These are phyloP conservation scores for Coleophoma eucalyptorum DNA, from an alignment of 2,329 filamentous ascomycete species.

Conservation along the genomic window DNA sequence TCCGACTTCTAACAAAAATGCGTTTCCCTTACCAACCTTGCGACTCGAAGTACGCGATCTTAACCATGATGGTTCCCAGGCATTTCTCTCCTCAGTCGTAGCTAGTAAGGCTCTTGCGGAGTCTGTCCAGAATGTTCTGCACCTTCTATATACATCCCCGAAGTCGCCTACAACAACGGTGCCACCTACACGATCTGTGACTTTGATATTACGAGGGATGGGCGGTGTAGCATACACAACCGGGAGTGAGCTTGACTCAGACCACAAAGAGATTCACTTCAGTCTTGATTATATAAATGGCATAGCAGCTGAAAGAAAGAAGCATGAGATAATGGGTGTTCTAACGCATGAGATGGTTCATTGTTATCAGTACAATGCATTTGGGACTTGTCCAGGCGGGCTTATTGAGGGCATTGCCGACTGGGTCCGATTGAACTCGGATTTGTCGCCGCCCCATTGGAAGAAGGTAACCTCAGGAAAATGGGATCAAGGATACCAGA, in stretches of 20 bases:
- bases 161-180: slow-evolving; percentile 31
- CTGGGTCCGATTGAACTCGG: slow-evolving; percentile 77
- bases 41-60: slow-evolving; percentile 58
- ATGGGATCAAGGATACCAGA: slow-evolving; percentile 91
- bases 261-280: slow-evolving; percentile 93
- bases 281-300: slow-evolving; percentile 68
- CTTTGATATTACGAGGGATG: slow-evolving; percentile 75
- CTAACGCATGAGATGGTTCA: slow-evolving; percentile 92
- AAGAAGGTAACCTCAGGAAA: slow-evolving; percentile 46
- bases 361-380: slow-evolving; percentile 80
- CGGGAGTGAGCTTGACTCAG: slow-evolving; percentile 70
- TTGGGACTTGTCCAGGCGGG: slow-evolving; percentile 62
- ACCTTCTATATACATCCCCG: slow-evolving; percentile 63
- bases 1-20: slow-evolving; percentile 2
- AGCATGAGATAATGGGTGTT: slow-evolving; percentile 73
- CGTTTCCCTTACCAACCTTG: slow-evolving; percentile 48
- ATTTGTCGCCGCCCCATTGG: slow-evolving; percentile 81
- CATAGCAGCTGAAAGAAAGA: slow-evolving; percentile 37
- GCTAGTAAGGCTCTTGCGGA: slow-evolving; percentile 56
- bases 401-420: slow-evolving; percentile 90
- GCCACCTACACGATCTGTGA: slow-evolving; percentile 77
- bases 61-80: slow-evolving; percentile 52
- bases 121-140: slow-evolving; percentile 65
- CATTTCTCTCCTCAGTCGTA: slow-evolving; percentile 67
- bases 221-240: slow-evolving; percentile 86